Base-by-base conservation (phyloP, 768 basidiomycete species). In the Boletellus ananas region DNA sequence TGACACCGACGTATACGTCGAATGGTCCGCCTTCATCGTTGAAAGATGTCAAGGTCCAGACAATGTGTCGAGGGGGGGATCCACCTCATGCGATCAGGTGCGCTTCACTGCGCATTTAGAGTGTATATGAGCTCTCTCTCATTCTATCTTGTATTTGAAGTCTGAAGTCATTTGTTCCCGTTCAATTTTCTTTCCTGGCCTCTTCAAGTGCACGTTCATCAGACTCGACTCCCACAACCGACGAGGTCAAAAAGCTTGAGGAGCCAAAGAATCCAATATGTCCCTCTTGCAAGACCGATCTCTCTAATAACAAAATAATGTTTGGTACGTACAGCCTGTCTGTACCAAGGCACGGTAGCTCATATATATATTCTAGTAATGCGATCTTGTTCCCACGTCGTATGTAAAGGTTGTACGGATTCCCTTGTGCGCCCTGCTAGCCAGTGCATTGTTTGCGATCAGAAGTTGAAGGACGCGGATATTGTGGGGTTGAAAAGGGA, bases 341-440 rank as follows among this genome's bases (percentile, higher is more conserved):
- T 14, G 17, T 25, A 6, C 48, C 16, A 35, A 34, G 31, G 21
- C n/a, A 23, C 43, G 14, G 34, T 39, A 20, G 16, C 39, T 55
- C 43, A 55, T 37, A 29, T 38, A 29, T 38, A 27, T 44, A 23
- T 8, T 37, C 41, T 29, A 91, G 90, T 90, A 35, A 81, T 86
- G 75, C 89, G 87, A 65, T 78, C 86, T 5, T 99, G 95, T 66
- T 87, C 85, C 0, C 93, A 99, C 67, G 93, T 97, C 25, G 79
- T 85, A 1, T 99, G 96, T 70, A 87, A 89, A 62, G 88, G 85
- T 6, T 98, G 96, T 67, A 84, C 84, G 3, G 93, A 97, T 47
- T 84, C 90, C 3, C 83, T 98, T 37, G 85, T 94, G 16, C 80
- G 79, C 27, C 81, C 87, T 0, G 70, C 81, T 6, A 82, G 82